Evolutionary conservation across 2,329 filamentous ascomycete species (phyloP).

Genomic region (Fusarium sp.): DNA sequence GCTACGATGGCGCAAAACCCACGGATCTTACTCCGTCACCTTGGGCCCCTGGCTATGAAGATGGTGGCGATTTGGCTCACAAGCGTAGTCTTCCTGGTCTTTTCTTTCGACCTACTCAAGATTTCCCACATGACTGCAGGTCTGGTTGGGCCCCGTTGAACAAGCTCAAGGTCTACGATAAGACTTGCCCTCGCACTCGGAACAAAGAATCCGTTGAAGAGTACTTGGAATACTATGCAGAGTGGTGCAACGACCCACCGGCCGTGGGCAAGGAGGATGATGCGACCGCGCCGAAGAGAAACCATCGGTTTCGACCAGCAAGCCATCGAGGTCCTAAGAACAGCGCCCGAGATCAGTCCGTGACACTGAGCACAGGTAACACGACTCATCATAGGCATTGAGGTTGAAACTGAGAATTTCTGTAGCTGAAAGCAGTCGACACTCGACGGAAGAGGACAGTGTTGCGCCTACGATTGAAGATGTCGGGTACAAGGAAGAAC

Average conservation of each 20-base stretch:
- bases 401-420: background rate
- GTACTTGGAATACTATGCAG: background rate
- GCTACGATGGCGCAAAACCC: background rate
- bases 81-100: background rate
- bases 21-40: background rate
- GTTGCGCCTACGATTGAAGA: background rate
- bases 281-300: background rate
- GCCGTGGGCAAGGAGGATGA: no score
- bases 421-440: background rate
- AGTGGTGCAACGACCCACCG: background rate
- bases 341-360: background rate
- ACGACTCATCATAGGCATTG: background rate
- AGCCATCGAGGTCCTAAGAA: background rate
- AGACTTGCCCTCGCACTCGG: background rate
- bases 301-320: background rate
- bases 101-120: background rate
- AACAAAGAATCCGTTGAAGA: background rate
- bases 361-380: background rate
- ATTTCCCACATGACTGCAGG: background rate
- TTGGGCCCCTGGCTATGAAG: background rate
- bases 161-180: background rate
- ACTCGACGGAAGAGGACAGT: background rate
- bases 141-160: background rate
- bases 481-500: background rate
- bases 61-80: background rate